Base-by-base conservation (phyloP, 139 green algal genomes). In the Eudorina sp. region DNA sequence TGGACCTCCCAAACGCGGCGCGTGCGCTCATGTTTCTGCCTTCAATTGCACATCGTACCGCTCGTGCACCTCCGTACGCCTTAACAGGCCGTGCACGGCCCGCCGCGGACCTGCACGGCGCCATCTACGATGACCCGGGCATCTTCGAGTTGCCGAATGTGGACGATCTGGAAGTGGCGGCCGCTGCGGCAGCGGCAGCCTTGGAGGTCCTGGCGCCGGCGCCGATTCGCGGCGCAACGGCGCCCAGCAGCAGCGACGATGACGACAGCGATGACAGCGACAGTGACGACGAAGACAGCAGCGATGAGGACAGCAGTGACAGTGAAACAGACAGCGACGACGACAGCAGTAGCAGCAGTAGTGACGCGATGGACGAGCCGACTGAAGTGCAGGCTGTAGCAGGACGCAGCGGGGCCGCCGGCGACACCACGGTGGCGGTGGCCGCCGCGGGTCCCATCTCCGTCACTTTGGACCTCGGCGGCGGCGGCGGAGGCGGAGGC, bases 81-180 rank as follows among this genome's bases (percentile, higher is more conserved):
- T n/a, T n/a, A n/a, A n/a, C n/a, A n/a, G n/a, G n/a, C n/a, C n/a
- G n/a, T n/a, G n/a, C n/a, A n/a, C n/a, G n/a, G n/a, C n/a, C n/a
- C n/a, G n/a, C n/a, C n/a, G n/a, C n/a, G n/a, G 62, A 72, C 62
- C 31, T 34, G 62, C 38, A 72, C 45, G 40, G 64, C 75, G 7
- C 69, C 48, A 34, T n/a, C 29, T 86, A 77, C 64, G 81, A 87
- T 25, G 83, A 88, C 51, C 48, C 51, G 13, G 86, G 23, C 5
- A 21, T 62, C 23, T 89, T 68, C 27, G 92, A 94, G 62, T 89
- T 96, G 53, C 94, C 94, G 3, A 92, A 43, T 38, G 93, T 96
- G 18, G 92, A 96, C 70, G 94, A 96, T 53, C 79, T 96, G 58
- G 94, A 96, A 76, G 92, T 96, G 18, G 94, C 94, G 36, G 94